phyloP scores from a whole-genome alignment of 495 filamentous ascomycete species.

The Penicillium soppii region DNA sequence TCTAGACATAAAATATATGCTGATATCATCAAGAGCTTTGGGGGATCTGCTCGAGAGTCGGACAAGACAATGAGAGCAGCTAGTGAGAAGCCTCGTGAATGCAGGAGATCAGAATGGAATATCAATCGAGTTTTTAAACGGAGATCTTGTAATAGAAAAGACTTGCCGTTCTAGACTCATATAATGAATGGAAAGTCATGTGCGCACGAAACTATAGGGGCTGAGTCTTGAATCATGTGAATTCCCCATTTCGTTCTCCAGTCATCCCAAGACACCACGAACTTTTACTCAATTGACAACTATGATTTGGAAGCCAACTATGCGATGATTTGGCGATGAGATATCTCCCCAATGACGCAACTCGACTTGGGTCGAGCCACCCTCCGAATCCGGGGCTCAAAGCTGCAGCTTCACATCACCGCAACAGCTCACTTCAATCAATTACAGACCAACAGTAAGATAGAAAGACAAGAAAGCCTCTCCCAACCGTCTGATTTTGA shows the following conservation, averaged over 20 bases:
- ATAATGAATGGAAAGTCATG: too few species aligned
- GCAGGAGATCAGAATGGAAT: too few species aligned
- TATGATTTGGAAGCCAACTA: background rate
- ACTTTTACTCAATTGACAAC: too few species aligned
- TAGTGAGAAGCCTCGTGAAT: too few species aligned
- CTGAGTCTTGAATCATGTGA: too few species aligned
- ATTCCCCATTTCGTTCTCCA: too few species aligned
- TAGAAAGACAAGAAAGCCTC: background rate
- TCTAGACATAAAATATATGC: background rate
- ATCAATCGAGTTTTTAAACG: too few species aligned
- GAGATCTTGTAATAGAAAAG: too few species aligned
- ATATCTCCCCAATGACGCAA: constrained; percentile 10
- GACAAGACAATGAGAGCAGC: background rate
- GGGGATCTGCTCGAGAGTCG: background rate
- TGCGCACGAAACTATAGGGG: too few species aligned
- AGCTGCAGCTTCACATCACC: constrained; percentile 14
- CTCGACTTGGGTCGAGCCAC: constrained; percentile 19
- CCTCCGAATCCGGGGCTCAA: constrained; percentile 9
- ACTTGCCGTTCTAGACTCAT: too few species aligned
- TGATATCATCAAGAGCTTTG: background rate
- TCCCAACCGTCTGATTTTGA: constrained; percentile 8
- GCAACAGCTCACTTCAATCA: constrained; percentile 8
- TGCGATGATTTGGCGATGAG: background rate
- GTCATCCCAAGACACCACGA: background rate
- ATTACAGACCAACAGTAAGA: background rate